Percentiles rank a stretch among this genome's conserved stretches.
Conservation (phyloP, 2,329 filamentous ascomycete species). For the Paramyrothecium roridum region DNA sequence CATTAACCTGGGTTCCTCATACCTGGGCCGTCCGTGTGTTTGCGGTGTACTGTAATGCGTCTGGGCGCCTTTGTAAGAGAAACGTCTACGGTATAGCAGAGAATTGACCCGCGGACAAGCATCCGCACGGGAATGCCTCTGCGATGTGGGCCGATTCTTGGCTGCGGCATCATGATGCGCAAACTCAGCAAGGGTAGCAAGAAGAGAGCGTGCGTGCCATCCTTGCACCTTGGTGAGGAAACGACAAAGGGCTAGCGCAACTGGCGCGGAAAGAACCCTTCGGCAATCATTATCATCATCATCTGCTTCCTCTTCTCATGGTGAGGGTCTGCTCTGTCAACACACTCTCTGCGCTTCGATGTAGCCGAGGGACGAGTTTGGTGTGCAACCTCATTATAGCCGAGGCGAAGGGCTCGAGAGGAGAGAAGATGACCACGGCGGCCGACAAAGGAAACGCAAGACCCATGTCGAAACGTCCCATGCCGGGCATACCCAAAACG, state of each 20-base stretch:
- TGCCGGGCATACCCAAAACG: background rate
- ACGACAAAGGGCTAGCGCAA: background rate
- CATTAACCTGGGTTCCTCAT: background rate
- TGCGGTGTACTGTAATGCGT: background rate
- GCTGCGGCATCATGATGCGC: background rate
- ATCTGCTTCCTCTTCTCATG: no score
- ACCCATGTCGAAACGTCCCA: background rate
- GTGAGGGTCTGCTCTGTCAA: no score
- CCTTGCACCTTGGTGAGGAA: background rate
- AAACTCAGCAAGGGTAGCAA: background rate
- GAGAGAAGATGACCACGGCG: background rate
- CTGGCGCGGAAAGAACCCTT: background rate
- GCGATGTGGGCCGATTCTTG: background rate
- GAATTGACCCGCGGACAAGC: background rate
- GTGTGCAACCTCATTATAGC: background rate
- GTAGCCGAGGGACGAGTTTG: no score
- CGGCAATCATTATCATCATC: background rate
- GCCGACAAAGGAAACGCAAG: background rate
- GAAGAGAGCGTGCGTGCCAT: background rate
- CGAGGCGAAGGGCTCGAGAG: background rate
- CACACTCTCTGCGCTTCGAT: no score
- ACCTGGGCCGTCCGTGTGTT: background rate
- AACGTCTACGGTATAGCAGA: background rate
- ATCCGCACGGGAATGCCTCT: background rate
- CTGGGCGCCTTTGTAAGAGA: background rate